These are phyloP conservation scores for Aristolochia fimbriata DNA, from an alignment of 164 flowering plant genomes.

Conservation along the genomic window DNA sequence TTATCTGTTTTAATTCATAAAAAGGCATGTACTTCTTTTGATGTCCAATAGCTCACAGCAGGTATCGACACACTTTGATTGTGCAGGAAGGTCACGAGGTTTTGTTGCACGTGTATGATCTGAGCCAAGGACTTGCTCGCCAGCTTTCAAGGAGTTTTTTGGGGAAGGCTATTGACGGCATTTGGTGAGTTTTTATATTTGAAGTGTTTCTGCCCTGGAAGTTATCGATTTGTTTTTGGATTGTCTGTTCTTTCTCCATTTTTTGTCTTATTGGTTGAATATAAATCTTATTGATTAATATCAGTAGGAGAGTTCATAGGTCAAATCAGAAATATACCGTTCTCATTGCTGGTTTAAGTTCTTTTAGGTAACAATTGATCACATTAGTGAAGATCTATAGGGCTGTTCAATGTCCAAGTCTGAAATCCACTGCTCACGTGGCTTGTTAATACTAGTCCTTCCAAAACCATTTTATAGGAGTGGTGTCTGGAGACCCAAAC, in stretches of 20 bases:
- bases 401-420: too few relatives aligned
- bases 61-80: not conserved
- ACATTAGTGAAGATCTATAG: too few relatives aligned
- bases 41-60: not conserved
- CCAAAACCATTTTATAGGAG: too few relatives aligned
- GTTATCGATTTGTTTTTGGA: not conserved
- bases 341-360: too few relatives aligned
- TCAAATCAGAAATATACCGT: too few relatives aligned
- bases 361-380: not conserved
- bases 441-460: too few relatives aligned
- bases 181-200: constrained; percentile 48
- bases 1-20: not conserved
- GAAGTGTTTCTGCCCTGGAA: not conserved
- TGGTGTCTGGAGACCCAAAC: too few relatives aligned
- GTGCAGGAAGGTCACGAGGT: constrained; percentile 74
- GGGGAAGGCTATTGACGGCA: constrained; percentile 85
- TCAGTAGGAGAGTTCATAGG: too few relatives aligned
- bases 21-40: not conserved
- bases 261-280: not conserved
- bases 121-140: constrained; percentile 90
- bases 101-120: constrained; percentile 69
- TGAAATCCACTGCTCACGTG: too few relatives aligned
- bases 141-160: constrained; percentile 71
- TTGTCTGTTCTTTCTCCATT: too few relatives aligned
- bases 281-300: not conserved